Base-by-base conservation (phyloP, 495 filamentous ascomycete genomes). In the Pseudotulostoma volvatum region DNA sequence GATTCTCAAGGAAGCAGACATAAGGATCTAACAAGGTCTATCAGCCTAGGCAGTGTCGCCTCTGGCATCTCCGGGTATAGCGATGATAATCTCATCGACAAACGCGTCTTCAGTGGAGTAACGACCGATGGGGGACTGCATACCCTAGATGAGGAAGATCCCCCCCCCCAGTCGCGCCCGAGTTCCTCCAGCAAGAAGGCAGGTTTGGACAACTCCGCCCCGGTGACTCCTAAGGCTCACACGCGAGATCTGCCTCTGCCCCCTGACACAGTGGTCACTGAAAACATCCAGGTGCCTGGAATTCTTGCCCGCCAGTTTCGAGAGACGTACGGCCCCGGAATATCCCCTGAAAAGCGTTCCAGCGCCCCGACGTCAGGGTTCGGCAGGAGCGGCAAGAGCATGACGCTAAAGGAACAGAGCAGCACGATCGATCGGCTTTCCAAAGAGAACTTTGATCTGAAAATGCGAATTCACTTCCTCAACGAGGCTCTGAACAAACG, bases 401-500 rank as follows among this genome's bases (percentile, higher is more conserved):
- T 96, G 63, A 96, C 92, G 0, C 63, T 97, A 9, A 95, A 96
- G 56, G 90, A 96, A 54, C 90, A 97, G 56, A 93, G 84, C 45
- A 90, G 80, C 52, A 94, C 85, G 16, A 95, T 97, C 43, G 90
- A 96, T 53, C 76, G 86, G 18, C 69, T 96, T 4, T 85, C 81
- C 42, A 97, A 97, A 59, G 68, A 72, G 37, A 96, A 96, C 46
- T 97, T 96, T 52, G 90, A 94, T 51, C 67, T 97, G 30, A 97
- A 97, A 57, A 78, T 97, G 56, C 86, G 93, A 56, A 90, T 96
- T 36, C 88, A 93, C 62, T 96, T 93, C 49, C 72, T 97, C 21
- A 90, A 87, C 50, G 85, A 95, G 48, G 80, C 88, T 7, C 59
- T 97, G 18, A 85, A 92, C 58, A 83, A 85, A 51, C 78, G 87